Evolutionary conservation across 805 yeast species (phyloP), one percentile per base, ranked within the genome.

Genomic region (Suhomyces faveliae): DNA sequence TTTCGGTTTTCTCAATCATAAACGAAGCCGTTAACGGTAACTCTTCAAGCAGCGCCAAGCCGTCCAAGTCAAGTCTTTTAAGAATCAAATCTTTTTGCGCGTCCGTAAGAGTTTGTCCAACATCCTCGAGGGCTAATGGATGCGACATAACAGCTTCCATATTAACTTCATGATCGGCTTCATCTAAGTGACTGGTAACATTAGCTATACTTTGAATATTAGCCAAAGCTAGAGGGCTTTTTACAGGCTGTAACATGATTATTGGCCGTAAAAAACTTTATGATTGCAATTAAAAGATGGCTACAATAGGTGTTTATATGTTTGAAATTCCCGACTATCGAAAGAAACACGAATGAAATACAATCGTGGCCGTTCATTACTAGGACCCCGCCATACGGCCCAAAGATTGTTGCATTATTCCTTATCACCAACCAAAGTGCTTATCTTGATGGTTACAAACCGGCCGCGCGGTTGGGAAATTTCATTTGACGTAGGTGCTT

Each of bases 11-110:
- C 13, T 46, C 49, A 17, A 68, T 51, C 62, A 69, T 64, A 43
- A 58, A 63, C 0, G 64, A 40, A n/a, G 61, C 68, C 2, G 60
- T 50, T 2, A 56, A 47, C 1, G 74, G 74, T 47, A 68, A 57
- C 27, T 64, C 70, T n/a, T 64, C 70, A 43, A 62, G 56, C 4
- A 64, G 51, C 4, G 41, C 53, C 52, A 68, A 61, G 12, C 54
- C 53, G 9, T 57, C 64, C 40, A 53, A 57, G 33, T 62, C 56
- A 19, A 68, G 53, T 45, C 67, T 59, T 48, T 53, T 58, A 52
- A 68, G 58, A 25, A 65, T 57, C 47, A 60, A 58, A 35, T 44
- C 50, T 51, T 67, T 67, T 48, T 68, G 68, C 8, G 54, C 63
- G 8, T 50, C 12, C 11, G 66, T 55, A n/a, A 68, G 50, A 1